phyloP scores from a whole-genome alignment of 352 stramenopile species.

The Pythium sp. region DNA sequence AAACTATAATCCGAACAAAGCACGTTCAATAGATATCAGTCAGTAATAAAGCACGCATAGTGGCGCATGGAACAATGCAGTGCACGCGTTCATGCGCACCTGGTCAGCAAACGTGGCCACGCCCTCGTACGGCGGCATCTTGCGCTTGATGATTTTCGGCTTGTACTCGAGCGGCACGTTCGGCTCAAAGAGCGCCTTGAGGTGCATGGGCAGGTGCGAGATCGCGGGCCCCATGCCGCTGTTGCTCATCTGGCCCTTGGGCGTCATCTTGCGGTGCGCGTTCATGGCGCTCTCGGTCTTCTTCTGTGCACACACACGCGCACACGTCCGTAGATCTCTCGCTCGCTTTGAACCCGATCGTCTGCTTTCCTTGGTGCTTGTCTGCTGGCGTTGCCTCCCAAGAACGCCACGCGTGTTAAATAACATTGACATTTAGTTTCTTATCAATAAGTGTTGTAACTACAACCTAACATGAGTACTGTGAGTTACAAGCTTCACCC shows the following conservation, averaged over 20 bases:
- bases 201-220: slow-evolving; percentile 69
- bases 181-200: slow-evolving; percentile 82
- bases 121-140: slow-evolving; percentile 81
- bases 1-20: slow-evolving; percentile 30
- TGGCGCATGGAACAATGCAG: neutral
- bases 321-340: neutral
- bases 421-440: neutral
- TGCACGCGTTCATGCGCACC: slow-evolving; percentile 17
- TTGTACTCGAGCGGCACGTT: slow-evolving; percentile 70
- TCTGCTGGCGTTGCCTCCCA: neutral
- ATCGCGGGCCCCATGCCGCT: slow-evolving; percentile 86
- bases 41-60: neutral
- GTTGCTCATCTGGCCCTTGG: slow-evolving; percentile 86
- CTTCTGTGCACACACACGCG: neutral
- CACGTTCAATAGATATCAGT: neutral
- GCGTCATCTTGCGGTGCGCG: slow-evolving; percentile 85
- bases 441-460: too few relatives aligned
- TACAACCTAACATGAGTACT: neutral
- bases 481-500: neutral
- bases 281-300: slow-evolving; percentile 24
- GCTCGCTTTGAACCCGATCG: neutral
- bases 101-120: slow-evolving; percentile 37
- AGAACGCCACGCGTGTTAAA: neutral
- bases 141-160: slow-evolving; percentile 77
- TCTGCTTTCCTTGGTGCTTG: neutral